phyloP scores from a whole-genome alignment of 306 rosid genomes.

The Inga oerstediana region DNA sequence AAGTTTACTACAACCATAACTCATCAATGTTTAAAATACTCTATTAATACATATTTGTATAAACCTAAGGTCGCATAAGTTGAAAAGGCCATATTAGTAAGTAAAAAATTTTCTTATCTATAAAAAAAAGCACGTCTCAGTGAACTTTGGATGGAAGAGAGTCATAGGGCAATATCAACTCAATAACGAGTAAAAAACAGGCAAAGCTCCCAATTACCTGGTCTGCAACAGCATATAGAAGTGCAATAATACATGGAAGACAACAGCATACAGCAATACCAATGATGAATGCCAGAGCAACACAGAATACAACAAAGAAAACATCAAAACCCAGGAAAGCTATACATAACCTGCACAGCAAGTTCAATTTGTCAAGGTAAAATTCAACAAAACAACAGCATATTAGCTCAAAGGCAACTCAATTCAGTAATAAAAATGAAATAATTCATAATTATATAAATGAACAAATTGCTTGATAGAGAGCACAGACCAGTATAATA shows the following conservation, averaged over 20 bases:
- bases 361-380: constrained; percentile 24
- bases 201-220: constrained; percentile 60
- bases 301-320: constrained; percentile 97
- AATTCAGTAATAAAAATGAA: neutral
- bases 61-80: neutral
- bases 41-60: neutral
- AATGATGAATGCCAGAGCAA: constrained; percentile 91
- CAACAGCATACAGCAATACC: constrained; percentile 98
- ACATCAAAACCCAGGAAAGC: constrained; percentile 95
- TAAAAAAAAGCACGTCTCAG: constrained; percentile 18
- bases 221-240: constrained; percentile 91
- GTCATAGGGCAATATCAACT: neutral
- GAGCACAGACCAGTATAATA: constrained; percentile 84
- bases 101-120: neutral
- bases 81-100: constrained; percentile 7
- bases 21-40: neutral
- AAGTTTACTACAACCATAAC: neutral
- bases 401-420: constrained; percentile 32
- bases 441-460: neutral
- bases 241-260: constrained; percentile 91
- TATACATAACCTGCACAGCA: constrained; percentile 88
- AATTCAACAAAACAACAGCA: constrained; percentile 31
- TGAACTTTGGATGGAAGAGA: constrained; percentile 21
- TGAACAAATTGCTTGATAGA: constrained; percentile 13
- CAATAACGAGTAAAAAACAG: constrained; percentile 2